A percentile compares a stretch with the other conserved stretches of the same genome.
Conservation (phyloP, 805 yeast genomes). For the Wickerhamiella azymoides region DNA sequence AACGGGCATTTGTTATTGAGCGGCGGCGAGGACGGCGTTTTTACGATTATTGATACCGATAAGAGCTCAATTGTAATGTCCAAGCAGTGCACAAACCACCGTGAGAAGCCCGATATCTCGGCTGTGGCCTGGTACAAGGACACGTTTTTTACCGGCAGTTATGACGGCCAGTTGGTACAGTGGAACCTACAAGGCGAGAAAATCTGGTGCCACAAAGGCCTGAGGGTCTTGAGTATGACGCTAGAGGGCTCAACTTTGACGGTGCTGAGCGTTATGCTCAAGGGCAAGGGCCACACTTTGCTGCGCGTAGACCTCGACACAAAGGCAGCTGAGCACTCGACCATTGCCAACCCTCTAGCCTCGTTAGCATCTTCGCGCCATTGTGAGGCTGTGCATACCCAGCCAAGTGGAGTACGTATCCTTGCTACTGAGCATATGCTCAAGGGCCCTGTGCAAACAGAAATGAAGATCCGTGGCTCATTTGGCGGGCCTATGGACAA, state of each 20-base stretch:
- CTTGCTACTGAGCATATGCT: constrained; percentile 20
- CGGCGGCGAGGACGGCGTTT: constrained; percentile 57
- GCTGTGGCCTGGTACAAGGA: constrained; percentile 61
- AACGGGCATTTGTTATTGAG: constrained; percentile 60
- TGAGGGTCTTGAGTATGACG: constrained; percentile 53
- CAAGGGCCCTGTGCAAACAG: constrained; percentile 47
- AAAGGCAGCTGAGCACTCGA: not conserved
- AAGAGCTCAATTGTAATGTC: not conserved
- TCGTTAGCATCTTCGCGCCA: constrained; percentile 4
- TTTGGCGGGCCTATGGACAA: constrained; percentile 63
- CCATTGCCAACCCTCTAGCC: not conserved
- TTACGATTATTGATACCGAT: constrained; percentile 33
- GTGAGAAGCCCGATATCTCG: constrained; percentile 24
- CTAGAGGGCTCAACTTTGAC: constrained; percentile 39
- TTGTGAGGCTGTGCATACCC: not conserved
- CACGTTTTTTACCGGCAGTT: constrained; percentile 58
- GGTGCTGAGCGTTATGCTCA: constrained; percentile 3
- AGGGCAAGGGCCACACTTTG: not conserved
- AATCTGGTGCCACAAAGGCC: constrained; percentile 21
- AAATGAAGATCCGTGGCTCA: constrained; percentile 58
- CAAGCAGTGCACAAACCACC: constrained; percentile 7
- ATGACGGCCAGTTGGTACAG: constrained; percentile 48
- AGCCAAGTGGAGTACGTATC: not conserved
- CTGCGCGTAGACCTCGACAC: constrained; percentile 1
- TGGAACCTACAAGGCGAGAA: constrained; percentile 28